Conservation (phyloP, 371 early-diverging fungal species). For the Mucor piriformis region DNA sequence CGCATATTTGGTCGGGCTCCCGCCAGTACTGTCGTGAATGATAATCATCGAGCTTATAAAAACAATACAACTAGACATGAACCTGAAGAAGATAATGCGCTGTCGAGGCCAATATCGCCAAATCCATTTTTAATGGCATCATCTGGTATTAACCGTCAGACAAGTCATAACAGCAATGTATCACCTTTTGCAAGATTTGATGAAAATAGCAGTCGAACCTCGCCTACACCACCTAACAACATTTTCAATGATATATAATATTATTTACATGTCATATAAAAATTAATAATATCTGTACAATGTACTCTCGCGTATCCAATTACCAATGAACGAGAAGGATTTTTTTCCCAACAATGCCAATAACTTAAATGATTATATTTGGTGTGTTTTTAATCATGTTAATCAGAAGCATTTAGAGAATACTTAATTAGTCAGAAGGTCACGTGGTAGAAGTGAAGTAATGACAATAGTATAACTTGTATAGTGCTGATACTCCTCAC, state of each 20-base stretch:
- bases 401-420: too few relatives aligned
- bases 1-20: constrained; percentile 37
- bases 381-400: too few relatives aligned
- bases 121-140: constrained; percentile 22
- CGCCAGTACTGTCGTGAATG: background rate
- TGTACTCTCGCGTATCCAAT: too few relatives aligned
- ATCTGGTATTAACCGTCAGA: constrained; percentile 7
- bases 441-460: too few relatives aligned
- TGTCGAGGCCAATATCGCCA: constrained; percentile 37
- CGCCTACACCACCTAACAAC: background rate
- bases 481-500: too few relatives aligned
- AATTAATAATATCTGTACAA: background rate
- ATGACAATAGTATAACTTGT: too few relatives aligned
- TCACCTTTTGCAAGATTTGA: constrained; percentile 36
- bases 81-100: background rate
- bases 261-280: background rate
- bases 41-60: constrained; percentile 3
- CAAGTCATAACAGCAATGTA: constrained; percentile 1
- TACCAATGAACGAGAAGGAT: background rate
- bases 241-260: constrained; percentile 16
- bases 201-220: background rate
- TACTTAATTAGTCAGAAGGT: too few relatives aligned
- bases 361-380: too few relatives aligned
- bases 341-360: background rate
- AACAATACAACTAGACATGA: background rate